These are phyloP conservation scores for Galerina sulciceps DNA, from an alignment of 768 basidiomycete genomes.

Conservation along the genomic window DNA sequence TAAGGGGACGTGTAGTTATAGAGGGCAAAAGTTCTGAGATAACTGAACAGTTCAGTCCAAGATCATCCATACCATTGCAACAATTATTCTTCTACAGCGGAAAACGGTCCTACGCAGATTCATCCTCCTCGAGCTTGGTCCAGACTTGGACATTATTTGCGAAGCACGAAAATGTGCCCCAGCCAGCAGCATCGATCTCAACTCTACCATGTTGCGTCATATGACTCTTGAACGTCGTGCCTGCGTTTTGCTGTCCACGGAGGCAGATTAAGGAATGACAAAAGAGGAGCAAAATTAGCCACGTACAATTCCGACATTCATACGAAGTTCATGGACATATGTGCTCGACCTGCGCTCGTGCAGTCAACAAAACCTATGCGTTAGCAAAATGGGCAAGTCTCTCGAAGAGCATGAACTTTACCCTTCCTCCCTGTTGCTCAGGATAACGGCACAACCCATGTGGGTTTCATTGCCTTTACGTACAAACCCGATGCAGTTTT, in stretches of 20 bases:
- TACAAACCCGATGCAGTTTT: conserved; percentile 75
- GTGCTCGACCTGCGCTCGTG: conserved; percentile 28
- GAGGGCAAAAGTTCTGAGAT: too few relatives aligned
- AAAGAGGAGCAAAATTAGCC: background rate
- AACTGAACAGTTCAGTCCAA: too few relatives aligned
- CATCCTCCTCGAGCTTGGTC: conserved; percentile 34
- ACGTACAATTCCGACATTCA: conserved; percentile 70
- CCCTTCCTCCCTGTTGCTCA: conserved; percentile 62
- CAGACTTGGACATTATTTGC: conserved; percentile 64
- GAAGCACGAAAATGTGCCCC: conserved; percentile 68
- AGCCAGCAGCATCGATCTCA: conserved; percentile 56
- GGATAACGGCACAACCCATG: conserved; percentile 69
- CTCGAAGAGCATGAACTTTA: conserved; percentile 21
- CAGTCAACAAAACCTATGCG: background rate
- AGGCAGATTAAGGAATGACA: conserved; percentile 3
- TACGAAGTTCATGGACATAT: conserved; percentile 53
- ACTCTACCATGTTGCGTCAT: conserved; percentile 51
- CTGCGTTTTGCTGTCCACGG: conserved; percentile 36
- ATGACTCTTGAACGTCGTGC: conserved; percentile 48
- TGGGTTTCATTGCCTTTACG: conserved; percentile 60
- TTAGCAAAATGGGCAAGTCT: background rate
- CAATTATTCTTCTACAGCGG: background rate
- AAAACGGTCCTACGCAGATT: background rate
- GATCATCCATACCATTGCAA: too few relatives aligned
- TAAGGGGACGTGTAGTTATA: too few relatives aligned